Conservation (phyloP, 75 land plant species). For the Adiantum capillusveneris region DNA sequence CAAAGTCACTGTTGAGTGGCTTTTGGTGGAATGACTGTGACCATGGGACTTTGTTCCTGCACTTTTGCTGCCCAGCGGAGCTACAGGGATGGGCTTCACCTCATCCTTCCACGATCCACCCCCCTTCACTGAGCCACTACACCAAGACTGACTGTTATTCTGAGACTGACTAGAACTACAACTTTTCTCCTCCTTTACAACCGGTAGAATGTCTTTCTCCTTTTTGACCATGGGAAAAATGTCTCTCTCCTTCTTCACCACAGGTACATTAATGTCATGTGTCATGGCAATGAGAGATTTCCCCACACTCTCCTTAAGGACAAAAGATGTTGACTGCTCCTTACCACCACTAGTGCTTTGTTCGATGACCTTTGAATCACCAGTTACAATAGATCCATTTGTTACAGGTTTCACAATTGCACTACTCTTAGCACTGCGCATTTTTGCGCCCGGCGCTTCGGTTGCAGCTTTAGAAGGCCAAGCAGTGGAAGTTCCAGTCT, state of each 20-base stretch:
- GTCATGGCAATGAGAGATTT: too few relatives aligned
- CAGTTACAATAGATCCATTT: constrained; percentile 12
- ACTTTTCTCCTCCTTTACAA: constrained; percentile 38
- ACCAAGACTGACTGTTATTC: constrained; percentile 24
- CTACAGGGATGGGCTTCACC: background rate
- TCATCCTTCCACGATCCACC: constrained; percentile 9
- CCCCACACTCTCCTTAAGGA: too few relatives aligned
- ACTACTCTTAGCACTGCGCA: constrained; percentile 2
- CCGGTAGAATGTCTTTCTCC: too few relatives aligned
- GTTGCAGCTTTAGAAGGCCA: background rate
- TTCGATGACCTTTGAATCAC: background rate
- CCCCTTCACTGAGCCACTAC: constrained; percentile 24
- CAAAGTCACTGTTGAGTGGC: background rate
- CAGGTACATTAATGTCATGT: too few relatives aligned
- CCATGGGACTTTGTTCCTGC: background rate
- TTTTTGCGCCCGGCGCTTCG: background rate
- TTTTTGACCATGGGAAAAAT: too few relatives aligned
- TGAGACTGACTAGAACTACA: constrained; percentile 36
- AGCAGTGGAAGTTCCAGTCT: constrained; percentile 1
- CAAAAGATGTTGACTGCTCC: too few relatives aligned
- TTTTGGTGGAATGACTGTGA: constrained; percentile 1
- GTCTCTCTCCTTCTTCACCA: too few relatives aligned
- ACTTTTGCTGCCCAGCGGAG: background rate
- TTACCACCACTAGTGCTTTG: too few relatives aligned
- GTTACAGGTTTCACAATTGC: constrained; percentile 9